These are phyloP conservation scores for Hericium rajendrae DNA, from an alignment of 768 basidiomycete genomes.

Conservation along the genomic window DNA sequence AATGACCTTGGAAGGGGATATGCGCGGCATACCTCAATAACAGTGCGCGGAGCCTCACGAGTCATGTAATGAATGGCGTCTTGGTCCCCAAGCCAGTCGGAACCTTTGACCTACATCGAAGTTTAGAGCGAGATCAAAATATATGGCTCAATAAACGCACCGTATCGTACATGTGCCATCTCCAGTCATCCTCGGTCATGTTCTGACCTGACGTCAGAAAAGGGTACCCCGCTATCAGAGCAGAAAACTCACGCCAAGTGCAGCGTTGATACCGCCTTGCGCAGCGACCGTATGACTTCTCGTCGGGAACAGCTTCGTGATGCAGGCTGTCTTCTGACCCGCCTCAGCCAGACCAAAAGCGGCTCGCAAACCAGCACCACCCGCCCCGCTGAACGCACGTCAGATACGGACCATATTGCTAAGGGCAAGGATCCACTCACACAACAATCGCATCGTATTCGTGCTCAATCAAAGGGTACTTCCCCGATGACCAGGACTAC, in stretches of 20 bases:
- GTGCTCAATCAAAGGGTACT: conserved; percentile 96
- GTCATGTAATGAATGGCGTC: conserved; percentile 99
- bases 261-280: conserved; percentile 99
- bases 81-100: conserved; percentile 99
- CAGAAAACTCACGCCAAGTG: conserved; percentile 66
- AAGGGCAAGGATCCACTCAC: conserved; percentile 38
- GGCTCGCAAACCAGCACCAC: conserved; percentile 95
- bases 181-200: conserved; percentile 99
- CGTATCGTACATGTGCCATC: conserved; percentile 98
- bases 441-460: conserved; percentile 99
- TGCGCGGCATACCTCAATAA: conserved; percentile 62
- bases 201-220: conserved; percentile 41
- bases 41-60: conserved; percentile 88
- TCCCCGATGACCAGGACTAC: conserved; percentile 71
- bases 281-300: conserved; percentile 98
- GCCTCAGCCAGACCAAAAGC: conserved; percentile 98
- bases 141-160: conserved; percentile 32
- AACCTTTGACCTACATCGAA: conserved; percentile 84
- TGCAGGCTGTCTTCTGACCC: conserved; percentile 97
- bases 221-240: neutral
- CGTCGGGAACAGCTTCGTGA: conserved; percentile 98
- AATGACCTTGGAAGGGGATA: neutral
- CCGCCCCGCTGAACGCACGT: conserved; percentile 63
- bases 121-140: neutral
- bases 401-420: neutral